These are phyloP conservation scores for Penicillium sp. DNA, from an alignment of 2,329 filamentous ascomycete genomes.

Conservation along the genomic window DNA sequence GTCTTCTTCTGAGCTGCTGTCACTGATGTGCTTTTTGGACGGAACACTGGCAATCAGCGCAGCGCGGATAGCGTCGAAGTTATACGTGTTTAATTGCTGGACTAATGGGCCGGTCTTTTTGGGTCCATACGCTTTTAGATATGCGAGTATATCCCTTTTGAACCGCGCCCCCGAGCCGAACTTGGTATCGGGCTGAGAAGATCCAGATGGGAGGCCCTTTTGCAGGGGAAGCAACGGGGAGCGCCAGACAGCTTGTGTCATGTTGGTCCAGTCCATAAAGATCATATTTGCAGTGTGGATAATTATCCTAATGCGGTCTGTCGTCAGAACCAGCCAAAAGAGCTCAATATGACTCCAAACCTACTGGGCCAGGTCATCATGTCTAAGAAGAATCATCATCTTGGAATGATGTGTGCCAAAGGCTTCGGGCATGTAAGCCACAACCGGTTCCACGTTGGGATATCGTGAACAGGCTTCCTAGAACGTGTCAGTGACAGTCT, in stretches of 20 bases:
- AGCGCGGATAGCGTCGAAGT: slow-evolving; percentile 67
- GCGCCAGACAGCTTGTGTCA: slow-evolving; percentile 79
- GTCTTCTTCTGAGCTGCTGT: slow-evolving; percentile 40
- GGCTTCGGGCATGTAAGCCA: slow-evolving; percentile 74
- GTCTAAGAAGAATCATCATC: slow-evolving; percentile 78
- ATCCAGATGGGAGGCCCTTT: slow-evolving; percentile 1
- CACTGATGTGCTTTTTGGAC: slow-evolving; percentile 56
- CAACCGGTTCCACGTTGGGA: slow-evolving; percentile 65
- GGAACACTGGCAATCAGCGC: slow-evolving; percentile 77
- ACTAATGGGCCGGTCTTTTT: slow-evolving; percentile 54
- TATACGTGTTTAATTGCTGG: slow-evolving; percentile 56
- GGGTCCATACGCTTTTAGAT: slow-evolving; percentile 66
- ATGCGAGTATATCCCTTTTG: slow-evolving; percentile 69
- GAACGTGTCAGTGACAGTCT: not conserved
- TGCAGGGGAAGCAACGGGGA: slow-evolving; percentile 64
- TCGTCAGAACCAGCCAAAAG: not conserved
- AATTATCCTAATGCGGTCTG: slow-evolving; percentile 50
- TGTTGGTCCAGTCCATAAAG: slow-evolving; percentile 77
- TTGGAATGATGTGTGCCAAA: slow-evolving; percentile 86
- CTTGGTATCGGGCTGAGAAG: slow-evolving; percentile 17
- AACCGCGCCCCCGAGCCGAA: slow-evolving; percentile 66
- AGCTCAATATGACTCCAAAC: slow-evolving; percentile 8
- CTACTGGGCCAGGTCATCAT: slow-evolving; percentile 68
- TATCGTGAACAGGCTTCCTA: slow-evolving; percentile 61
- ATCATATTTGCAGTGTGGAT: slow-evolving; percentile 94